Evolutionary conservation across 768 basidiomycete genomes (phyloP).

Genomic region (Tulasnella sp.): DNA sequence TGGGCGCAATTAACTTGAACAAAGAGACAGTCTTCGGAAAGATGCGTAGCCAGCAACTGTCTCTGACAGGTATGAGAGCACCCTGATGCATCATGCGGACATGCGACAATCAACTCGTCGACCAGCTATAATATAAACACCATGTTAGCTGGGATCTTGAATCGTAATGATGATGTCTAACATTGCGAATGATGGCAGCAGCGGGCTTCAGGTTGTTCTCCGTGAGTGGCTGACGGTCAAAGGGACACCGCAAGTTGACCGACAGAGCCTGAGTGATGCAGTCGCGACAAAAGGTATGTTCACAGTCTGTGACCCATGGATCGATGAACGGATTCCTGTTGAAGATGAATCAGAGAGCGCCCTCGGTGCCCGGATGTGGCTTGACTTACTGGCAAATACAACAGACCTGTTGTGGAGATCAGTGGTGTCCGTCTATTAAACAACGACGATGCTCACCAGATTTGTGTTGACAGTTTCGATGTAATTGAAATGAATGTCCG

Average conservation of each 20-base stretch:
- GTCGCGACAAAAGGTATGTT: slow-evolving; percentile 76
- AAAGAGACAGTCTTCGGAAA: slow-evolving; percentile 48
- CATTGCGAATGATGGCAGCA: slow-evolving; percentile 64
- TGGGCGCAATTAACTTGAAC: slow-evolving; percentile 40
- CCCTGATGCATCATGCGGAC: slow-evolving; percentile 45
- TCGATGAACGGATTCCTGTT: slow-evolving; percentile 57
- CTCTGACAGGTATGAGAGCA: slow-evolving; percentile 54
- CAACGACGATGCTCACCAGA: slow-evolving; percentile 35
- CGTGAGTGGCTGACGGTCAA: slow-evolving; percentile 60
- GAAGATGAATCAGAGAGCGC: slow-evolving; percentile 3
- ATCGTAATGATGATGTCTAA: slow-evolving; percentile 25
- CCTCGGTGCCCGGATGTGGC: slow-evolving; percentile 1
- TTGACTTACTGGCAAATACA: slow-evolving; percentile 54
- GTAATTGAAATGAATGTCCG: slow-evolving; percentile 36
- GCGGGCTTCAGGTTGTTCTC: slow-evolving; percentile 49
- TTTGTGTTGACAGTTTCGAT: slow-evolving; percentile 51
- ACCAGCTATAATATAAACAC: slow-evolving; percentile 42
- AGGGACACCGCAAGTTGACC: slow-evolving; percentile 63
- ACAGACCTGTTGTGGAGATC: slow-evolving; percentile 40
- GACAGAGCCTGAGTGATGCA: slow-evolving; percentile 62
- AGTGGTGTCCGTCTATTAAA: not conserved
- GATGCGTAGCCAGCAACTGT: slow-evolving; percentile 48
- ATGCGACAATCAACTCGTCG: slow-evolving; percentile 67
- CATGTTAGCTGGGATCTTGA: not conserved
- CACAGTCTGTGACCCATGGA: slow-evolving; percentile 63